A percentile compares a stretch with the other conserved stretches of the same genome.
Evolutionary conservation across 2,329 filamentous ascomycete species (phyloP).

Genomic region (Mycosphaerelloides madeirae): DNA sequence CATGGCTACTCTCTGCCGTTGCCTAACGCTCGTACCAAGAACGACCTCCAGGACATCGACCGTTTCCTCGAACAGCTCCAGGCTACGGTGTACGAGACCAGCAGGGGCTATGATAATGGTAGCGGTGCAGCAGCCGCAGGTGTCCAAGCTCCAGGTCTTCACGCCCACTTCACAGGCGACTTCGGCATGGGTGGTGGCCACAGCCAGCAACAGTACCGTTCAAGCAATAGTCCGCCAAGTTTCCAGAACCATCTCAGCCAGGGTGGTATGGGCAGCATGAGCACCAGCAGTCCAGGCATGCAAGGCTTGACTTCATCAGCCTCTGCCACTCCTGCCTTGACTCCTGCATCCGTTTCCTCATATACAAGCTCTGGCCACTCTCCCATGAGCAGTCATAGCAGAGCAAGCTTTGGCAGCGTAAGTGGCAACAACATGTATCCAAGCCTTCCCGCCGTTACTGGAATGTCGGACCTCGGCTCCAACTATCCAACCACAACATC

Average conservation of each 20-base stretch:
- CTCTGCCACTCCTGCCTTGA: conserved; percentile 61
- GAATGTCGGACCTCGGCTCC: conserved; percentile 55
- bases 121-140: conserved; percentile 69
- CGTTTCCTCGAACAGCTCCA: conserved; percentile 95
- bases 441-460: conserved; percentile 64
- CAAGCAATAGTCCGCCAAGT: conserved; percentile 54
- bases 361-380: conserved; percentile 71
- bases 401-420: conserved; percentile 49
- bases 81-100: conserved; percentile 89
- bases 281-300: conserved; percentile 35
- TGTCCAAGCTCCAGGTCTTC: conserved; percentile 67
- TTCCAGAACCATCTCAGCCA: conserved; percentile 25
- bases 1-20: conserved; percentile 81
- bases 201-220: conserved; percentile 47
- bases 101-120: conserved; percentile 72
- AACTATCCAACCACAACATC: conserved; percentile 62
- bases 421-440: conserved; percentile 66
- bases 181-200: conserved; percentile 48
- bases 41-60: conserved; percentile 88
- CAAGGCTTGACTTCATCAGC: conserved; percentile 38
- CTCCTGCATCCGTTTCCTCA: conserved; percentile 69
- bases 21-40: conserved; percentile 88
- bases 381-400: conserved; percentile 62
- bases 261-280: conserved; percentile 33
- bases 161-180: conserved; percentile 48